These are phyloP conservation scores for Aspergillus luchuensis DNA, from an alignment of 2,329 filamentous ascomycete species.

Conservation along the genomic window DNA sequence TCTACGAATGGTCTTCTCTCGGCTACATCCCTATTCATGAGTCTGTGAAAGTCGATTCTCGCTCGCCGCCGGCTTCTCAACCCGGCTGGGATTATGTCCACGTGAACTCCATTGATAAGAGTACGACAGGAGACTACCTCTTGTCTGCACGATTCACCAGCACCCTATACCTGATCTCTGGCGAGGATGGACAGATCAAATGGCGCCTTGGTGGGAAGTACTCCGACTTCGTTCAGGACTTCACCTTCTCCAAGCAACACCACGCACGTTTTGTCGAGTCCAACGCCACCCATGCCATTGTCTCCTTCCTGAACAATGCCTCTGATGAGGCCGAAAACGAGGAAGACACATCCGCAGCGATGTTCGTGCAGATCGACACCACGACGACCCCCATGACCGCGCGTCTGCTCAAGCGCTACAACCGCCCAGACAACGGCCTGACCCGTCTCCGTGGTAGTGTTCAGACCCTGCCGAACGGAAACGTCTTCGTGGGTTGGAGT, in stretches of 20 bases:
- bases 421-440: conserved; percentile 38
- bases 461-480: conserved; percentile 38
- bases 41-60: conserved; percentile 28
- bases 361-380: conserved; percentile 37
- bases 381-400: conserved; percentile 31
- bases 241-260: conserved; percentile 43
- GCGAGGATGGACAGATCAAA: conserved; percentile 38
- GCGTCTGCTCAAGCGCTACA: conserved; percentile 30
- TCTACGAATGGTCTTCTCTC: conserved; percentile 41
- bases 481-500: conserved; percentile 43
- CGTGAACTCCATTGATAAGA: conserved; percentile 46
- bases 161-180: conserved; percentile 44
- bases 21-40: conserved; percentile 37
- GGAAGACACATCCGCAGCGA: conserved; percentile 33
- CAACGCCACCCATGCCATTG: conserved; percentile 32
- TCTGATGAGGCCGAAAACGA: conserved; percentile 33
- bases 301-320: conserved; percentile 41
- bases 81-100: conserved; percentile 42
- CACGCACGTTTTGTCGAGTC: conserved; percentile 38
- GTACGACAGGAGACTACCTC: conserved; percentile 42
- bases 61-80: conserved; percentile 9
- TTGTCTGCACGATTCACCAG: conserved; percentile 43
- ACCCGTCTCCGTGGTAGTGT: conserved; percentile 41
- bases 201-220: conserved; percentile 43
- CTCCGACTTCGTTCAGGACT: conserved; percentile 36